Evolutionary conservation across 495 filamentous ascomycete species (phyloP).

Genomic region (Penicillium goetzii): DNA sequence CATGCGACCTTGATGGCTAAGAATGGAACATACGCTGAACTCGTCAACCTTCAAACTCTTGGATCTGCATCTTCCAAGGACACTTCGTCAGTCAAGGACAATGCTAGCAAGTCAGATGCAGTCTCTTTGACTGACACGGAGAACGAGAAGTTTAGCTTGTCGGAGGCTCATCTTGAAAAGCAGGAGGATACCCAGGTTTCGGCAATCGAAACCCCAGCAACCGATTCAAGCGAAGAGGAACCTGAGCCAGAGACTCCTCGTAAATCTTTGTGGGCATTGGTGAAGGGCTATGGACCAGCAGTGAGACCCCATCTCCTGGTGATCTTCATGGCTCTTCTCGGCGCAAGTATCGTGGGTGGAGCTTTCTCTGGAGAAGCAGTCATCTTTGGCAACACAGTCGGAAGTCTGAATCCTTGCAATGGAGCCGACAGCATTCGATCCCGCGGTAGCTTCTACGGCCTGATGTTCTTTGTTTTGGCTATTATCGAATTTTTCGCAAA

Average conservation of each 20-base stretch:
- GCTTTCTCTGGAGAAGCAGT: slow-evolving; percentile 55
- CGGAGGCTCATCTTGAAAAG: slow-evolving; percentile 19
- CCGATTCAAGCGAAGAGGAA: slow-evolving; percentile 25
- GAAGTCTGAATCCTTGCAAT: slow-evolving; percentile 49
- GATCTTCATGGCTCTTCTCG: slow-evolving; percentile 43
- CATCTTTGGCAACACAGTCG: slow-evolving; percentile 57
- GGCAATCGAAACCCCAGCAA: slow-evolving; percentile 21
- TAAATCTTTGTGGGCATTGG: slow-evolving; percentile 39
- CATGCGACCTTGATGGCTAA: slow-evolving; percentile 47
- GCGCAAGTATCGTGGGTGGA: slow-evolving; percentile 49
- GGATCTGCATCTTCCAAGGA: slow-evolving; percentile 31
- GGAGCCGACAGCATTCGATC: slow-evolving; percentile 38
- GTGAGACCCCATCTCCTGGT: slow-evolving; percentile 44
- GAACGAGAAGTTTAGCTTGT: slow-evolving; percentile 28
- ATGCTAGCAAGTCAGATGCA: slow-evolving; percentile 32
- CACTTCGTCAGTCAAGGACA: slow-evolving; percentile 24
- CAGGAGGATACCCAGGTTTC: slow-evolving; percentile 25
- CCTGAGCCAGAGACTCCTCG: slow-evolving; percentile 37
- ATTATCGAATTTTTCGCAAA: slow-evolving; percentile 59
- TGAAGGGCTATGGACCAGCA: slow-evolving; percentile 38
- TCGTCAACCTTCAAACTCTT: slow-evolving; percentile 48
- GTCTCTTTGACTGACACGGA: slow-evolving; percentile 29
- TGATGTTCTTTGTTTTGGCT: slow-evolving; percentile 60
- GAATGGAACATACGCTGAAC: slow-evolving; percentile 50
- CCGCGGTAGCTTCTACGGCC: slow-evolving; percentile 52